Base-by-base conservation (phyloP, 176 grass and related monocot genomes). In the maize (Zea mays) region DNA sequence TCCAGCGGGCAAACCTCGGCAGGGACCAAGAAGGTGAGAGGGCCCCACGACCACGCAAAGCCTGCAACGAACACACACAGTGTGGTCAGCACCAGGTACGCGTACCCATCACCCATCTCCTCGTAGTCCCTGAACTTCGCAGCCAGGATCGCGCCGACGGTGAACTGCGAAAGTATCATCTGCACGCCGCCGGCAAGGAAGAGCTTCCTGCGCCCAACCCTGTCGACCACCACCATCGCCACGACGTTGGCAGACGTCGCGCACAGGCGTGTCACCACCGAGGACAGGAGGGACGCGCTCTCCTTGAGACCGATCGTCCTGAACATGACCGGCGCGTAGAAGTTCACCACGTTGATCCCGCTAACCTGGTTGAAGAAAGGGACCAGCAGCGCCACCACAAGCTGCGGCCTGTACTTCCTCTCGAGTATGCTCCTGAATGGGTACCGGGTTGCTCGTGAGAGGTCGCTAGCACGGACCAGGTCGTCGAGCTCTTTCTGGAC, bases 311-410 rank as follows among this genome's bases (percentile, higher is more conserved):
- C 89, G 6, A 92, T 85, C 10, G 89, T 89, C 57, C 78, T 85
- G 73, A 95, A 96, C 90, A 92, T 42, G 10, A 92, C 62, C 0
- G 90, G 85, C 2, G 85, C 82, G 70, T 96, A 92, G 39, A 96
- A 96, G 75, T 96, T 96, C 16, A 96, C 79, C 61, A 96, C 87
- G 45, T 92, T 90, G 41, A 96, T 96, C 27, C 93, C 93, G 5
- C 82, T 92, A 35, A 90, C 41, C 75, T 96, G 93, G 63, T 85
- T 89, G 71, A 92, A 92, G 74, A 96, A 89, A 46, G 93, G 79
- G 21, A 88, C 74, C 47, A 92, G 17, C 13, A 92, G 71, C 56
- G 79, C 90, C 69, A 90, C 73, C 46, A 81, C 75, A 81, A 96
- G 90, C 77, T 96, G 93, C 55, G 90, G 93, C 46, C 87, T 89